Percentiles rank a stretch among this genome's conserved stretches.
Conservation (phyloP, 2,329 filamentous ascomycete genomes). For the Aspergillus unguis region DNA sequence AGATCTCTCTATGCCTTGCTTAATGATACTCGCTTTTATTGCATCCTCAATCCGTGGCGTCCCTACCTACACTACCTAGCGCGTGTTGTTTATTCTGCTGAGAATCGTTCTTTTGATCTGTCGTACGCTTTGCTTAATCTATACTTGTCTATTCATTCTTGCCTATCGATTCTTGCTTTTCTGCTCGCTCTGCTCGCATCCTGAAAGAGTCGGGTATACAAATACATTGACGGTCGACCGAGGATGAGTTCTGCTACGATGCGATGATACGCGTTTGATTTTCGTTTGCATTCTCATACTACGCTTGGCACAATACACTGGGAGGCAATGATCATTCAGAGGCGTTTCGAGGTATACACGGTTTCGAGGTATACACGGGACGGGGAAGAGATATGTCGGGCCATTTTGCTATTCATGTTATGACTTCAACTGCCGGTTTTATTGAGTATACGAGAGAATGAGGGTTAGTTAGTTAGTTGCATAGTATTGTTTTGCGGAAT, state of each 20-base stretch:
- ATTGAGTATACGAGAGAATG: too few species aligned
- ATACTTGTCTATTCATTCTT: background rate
- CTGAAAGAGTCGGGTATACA: background rate
- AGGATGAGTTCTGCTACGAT: background rate
- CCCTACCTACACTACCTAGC: constrained; percentile 24
- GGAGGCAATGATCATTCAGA: constrained; percentile 14
- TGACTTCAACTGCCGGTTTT: background rate
- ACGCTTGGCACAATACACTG: background rate
- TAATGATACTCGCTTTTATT: constrained; percentile 23
- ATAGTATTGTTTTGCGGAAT: background rate
- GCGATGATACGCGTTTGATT: too few species aligned
- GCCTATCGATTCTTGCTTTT: too few species aligned
- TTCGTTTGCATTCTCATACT: too few species aligned
- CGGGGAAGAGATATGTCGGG: background rate
- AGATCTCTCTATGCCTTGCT: constrained; percentile 14
- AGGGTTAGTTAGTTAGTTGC: background rate
- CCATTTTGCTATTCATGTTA: background rate
- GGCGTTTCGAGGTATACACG: constrained; percentile 26
- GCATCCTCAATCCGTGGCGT: constrained; percentile 25
- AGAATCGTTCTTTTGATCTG: constrained; percentile 12
- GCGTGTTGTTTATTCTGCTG: constrained; percentile 18
- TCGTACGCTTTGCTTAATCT: constrained; percentile 10
- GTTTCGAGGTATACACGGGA: constrained; percentile 26
- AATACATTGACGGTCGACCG: background rate
- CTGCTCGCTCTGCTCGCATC: too few species aligned